phyloP scores from a whole-genome alignment of 306 rosid species.

The Prunus padus region DNA sequence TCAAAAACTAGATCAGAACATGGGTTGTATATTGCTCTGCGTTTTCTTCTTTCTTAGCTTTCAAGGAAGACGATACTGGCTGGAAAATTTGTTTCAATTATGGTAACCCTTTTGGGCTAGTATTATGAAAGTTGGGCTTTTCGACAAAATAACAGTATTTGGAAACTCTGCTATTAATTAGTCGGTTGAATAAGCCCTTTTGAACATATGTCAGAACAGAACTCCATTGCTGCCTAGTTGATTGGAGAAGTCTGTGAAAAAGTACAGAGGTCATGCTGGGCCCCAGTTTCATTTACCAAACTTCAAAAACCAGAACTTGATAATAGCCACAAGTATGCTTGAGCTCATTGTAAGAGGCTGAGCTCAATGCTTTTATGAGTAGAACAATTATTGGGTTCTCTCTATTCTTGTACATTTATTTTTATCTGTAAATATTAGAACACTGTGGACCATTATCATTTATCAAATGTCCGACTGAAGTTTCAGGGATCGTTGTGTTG shows the following conservation, averaged over 20 bases:
- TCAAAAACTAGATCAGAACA: too few species aligned
- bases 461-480: not conserved
- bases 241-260: not conserved
- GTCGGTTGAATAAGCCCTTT: slow-evolving; percentile 1
- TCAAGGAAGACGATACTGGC: too few species aligned
- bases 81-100: not conserved
- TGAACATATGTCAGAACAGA: slow-evolving; percentile 10
- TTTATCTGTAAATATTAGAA: not conserved
- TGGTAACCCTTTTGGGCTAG: too few species aligned
- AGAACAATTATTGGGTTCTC: not conserved
- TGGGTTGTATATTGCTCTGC: too few species aligned
- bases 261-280: not conserved
- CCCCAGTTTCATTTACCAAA: slow-evolving; percentile 3
- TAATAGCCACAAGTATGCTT: not conserved
- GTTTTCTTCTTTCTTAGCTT: not conserved
- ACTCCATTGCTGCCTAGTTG: slow-evolving; percentile 4
- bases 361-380: not conserved
- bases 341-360: not conserved
- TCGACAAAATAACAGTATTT: not conserved
- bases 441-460: too few species aligned
- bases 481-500: not conserved
- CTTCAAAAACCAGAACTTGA: not conserved
- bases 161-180: not conserved
- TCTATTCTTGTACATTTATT: slow-evolving; percentile 4
- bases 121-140: not conserved